phyloP scores from a whole-genome alignment of 371 early-diverging fungal genomes.

The Haplosporangium sp. region DNA sequence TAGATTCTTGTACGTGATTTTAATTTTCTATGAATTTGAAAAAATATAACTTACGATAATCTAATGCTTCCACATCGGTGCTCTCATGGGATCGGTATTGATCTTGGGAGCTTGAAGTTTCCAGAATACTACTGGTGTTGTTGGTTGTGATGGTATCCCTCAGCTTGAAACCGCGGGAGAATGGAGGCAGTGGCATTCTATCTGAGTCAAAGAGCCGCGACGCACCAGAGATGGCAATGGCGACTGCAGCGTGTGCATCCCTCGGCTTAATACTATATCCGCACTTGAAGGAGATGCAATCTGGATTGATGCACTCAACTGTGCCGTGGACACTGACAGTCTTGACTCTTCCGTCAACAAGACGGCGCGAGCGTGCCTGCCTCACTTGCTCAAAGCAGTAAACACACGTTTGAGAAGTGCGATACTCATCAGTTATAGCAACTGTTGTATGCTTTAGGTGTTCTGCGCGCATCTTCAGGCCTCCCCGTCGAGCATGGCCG shows the following conservation, averaged over 20 bases:
- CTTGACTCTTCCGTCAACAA: background rate
- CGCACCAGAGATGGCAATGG: background rate
- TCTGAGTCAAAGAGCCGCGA: background rate
- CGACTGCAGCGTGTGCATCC: background rate
- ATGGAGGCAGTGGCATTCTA: background rate
- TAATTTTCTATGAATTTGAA: too few species aligned
- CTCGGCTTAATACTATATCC: constrained; percentile 8
- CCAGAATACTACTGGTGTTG: background rate
- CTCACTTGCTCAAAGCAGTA: background rate
- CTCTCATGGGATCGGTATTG: background rate
- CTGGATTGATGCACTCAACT: constrained; percentile 19
- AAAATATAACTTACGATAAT: background rate
- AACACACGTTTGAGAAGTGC: constrained; percentile 5
- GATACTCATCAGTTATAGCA: constrained; percentile 9
- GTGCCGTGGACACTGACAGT: background rate
- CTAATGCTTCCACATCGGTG: background rate
- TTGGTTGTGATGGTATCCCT: background rate
- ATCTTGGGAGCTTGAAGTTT: background rate
- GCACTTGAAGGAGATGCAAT: constrained; percentile 4
- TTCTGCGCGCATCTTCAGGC: background rate
- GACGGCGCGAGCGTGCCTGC: background rate
- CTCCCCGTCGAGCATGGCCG: background rate
- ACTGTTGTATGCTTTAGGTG: constrained; percentile 1
- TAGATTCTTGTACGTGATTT: too few species aligned
- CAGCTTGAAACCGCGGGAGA: background rate